Evolutionary conservation across 2,329 filamentous ascomycete species (phyloP).

Genomic region (Fusarium incarnatum): DNA sequence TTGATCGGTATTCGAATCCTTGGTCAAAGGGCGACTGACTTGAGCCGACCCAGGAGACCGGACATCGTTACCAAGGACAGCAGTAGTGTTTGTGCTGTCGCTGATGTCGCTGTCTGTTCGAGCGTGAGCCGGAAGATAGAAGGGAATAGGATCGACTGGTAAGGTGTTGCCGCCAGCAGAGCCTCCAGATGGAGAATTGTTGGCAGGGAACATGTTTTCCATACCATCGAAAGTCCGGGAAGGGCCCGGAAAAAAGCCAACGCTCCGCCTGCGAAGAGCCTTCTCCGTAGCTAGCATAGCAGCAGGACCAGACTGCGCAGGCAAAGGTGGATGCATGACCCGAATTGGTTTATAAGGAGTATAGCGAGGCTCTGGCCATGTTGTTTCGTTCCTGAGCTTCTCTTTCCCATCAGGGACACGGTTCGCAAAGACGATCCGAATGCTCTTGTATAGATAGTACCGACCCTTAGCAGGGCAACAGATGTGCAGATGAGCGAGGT

Average conservation of each 20-base stretch:
- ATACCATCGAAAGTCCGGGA: conserved; percentile 52
- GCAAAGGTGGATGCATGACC: conserved; percentile 59
- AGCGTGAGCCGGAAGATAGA: conserved; percentile 54
- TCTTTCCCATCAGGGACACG: conserved; percentile 96
- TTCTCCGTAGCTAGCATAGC: conserved; percentile 69
- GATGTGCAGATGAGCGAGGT: conserved; percentile 92
- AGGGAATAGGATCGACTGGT: conserved; percentile 65
- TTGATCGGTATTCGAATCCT: conserved; percentile 49
- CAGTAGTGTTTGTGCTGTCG: conserved; percentile 46
- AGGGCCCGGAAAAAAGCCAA: conserved; percentile 58
- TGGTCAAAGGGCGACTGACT: conserved; percentile 51
- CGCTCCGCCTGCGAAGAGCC: conserved; percentile 67
- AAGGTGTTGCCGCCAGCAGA: conserved; percentile 49
- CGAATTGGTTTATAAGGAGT: conserved; percentile 81
- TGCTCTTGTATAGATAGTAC: conserved; percentile 90
- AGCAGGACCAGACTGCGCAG: conserved; percentile 55
- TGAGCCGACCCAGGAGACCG: conserved; percentile 48
- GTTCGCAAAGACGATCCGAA: conserved; percentile 96
- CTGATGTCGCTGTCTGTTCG: conserved; percentile 50
- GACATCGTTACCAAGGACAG: conserved; percentile 34
- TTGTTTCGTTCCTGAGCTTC: conserved; percentile 88
- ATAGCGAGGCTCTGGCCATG: conserved; percentile 87
- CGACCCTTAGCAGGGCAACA: conserved; percentile 86
- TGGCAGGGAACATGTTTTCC: conserved; percentile 44
- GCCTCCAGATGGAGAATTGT: conserved; percentile 27